Conservation (phyloP, 768 basidiomycete species). For the Auricularia sp. region DNA sequence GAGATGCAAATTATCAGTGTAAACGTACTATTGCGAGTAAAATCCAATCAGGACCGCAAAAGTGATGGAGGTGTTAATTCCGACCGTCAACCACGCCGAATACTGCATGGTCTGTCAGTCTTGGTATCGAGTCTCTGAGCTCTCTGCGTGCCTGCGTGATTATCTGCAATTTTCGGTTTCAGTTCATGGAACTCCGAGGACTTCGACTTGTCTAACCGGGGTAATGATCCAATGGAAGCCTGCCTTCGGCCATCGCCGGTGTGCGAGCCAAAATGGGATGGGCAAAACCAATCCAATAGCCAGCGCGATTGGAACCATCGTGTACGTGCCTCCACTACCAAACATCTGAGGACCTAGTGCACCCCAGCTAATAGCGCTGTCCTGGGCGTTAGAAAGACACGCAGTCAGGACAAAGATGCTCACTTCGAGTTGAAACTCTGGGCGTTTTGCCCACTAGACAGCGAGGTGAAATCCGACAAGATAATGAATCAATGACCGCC, state of each 20-base stretch:
- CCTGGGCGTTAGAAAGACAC: background rate
- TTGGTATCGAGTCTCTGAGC: too few species aligned
- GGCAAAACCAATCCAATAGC: slow-evolving; percentile 15
- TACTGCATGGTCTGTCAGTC: background rate
- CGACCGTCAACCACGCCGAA: slow-evolving; percentile 7
- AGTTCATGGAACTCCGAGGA: background rate
- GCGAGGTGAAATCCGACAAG: background rate
- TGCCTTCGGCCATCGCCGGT: slow-evolving; percentile 9
- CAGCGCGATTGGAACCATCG: slow-evolving; percentile 13
- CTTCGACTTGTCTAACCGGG: slow-evolving; percentile 5
- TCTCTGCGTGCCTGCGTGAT: background rate
- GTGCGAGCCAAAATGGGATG: slow-evolving; percentile 14
- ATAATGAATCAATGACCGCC: background rate
- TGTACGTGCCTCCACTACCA: slow-evolving; percentile 15
- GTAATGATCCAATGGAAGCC: slow-evolving; percentile 11
- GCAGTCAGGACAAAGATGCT: background rate
- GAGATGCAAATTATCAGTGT: background rate
- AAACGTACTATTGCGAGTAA: slow-evolving; percentile 14
- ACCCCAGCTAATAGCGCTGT: slow-evolving; percentile 29
- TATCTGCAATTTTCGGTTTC: background rate
- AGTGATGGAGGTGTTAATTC: slow-evolving; percentile 14
- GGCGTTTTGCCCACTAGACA: slow-evolving; percentile 14
- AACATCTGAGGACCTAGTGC: slow-evolving; percentile 28
- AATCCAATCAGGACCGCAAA: slow-evolving; percentile 14
- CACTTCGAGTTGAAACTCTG: slow-evolving; percentile 16